Evolutionary conservation across 2,329 filamentous ascomycete genomes (phyloP), one percentile per base, ranked within the genome.

Genomic region (Fusarium fracticaudum): DNA sequence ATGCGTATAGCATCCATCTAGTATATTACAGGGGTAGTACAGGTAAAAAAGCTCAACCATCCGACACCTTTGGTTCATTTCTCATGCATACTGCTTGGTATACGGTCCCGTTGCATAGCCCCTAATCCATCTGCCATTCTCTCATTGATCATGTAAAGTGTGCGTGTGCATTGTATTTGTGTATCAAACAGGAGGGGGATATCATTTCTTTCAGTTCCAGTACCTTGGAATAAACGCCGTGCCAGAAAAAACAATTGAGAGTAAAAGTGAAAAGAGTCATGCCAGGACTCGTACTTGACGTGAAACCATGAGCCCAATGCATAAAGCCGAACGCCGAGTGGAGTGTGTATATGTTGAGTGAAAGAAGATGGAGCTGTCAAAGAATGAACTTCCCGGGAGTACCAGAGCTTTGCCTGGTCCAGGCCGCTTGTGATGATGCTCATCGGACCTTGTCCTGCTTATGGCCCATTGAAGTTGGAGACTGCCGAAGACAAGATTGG

Each of bases 171-270:
- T 38, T 66, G 54, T 58, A 61, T 53, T 37, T 72, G 54, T 72
- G 57, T 75, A 58, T 71, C 53, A 73, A 73, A 70, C 60, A 65
- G 40, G 74, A 79, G 71, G 69, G 77, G 76, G 74, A 78, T 78
- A 77, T 79, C 74, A 77, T 78, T 50, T 77, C 74, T 78, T 78
- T 70, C 74, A 62, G 51, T 77, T 78, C 71, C 74, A 66, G 59
- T 64, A 54, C 68, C 74, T 57, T 70, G 57, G 43, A 75, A 65
- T 67, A 67, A 79, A 77, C 77, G 76, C 77, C 77, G 35, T 76
- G 75, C 71, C 66, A 66, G 67, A 67, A 64, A 43, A 31, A 15
- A 22, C 8, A 48, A 24, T 51, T n/a, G 31, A 35, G 57, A 43
- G 60, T 40, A 48, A 63, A 53, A 43, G 24, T 55, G 35, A 47